These are phyloP conservation scores for Astrocystis sublimbata DNA, from an alignment of 495 filamentous ascomycete species.

Conservation along the genomic window DNA sequence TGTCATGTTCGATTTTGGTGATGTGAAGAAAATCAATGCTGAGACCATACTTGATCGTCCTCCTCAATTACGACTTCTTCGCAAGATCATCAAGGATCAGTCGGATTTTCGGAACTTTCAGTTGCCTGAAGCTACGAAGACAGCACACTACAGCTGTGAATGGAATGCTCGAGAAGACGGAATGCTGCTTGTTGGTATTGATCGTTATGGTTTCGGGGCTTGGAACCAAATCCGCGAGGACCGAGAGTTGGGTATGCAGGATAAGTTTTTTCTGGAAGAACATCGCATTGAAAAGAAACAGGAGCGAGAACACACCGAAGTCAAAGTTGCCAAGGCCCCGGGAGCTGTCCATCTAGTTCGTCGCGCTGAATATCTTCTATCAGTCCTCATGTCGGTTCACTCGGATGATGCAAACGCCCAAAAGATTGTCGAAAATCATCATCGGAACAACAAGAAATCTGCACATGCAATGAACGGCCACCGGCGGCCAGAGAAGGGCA, in stretches of 20 bases:
- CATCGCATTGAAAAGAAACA: conserved; percentile 97
- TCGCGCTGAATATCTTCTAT: conserved; percentile 89
- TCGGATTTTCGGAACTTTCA: conserved; percentile 75
- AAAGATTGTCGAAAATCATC: conserved; percentile 82
- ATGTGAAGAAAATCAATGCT: conserved; percentile 90
- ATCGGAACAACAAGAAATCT: conserved; percentile 76
- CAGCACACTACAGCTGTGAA: conserved; percentile 77
- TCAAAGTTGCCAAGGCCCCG: conserved; percentile 82
- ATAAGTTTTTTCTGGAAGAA: conserved; percentile 97
- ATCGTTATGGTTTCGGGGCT: conserved; percentile 88
- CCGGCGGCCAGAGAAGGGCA: conserved; percentile 50
- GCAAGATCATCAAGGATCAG: conserved; percentile 63
- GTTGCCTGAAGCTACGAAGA: conserved; percentile 86
- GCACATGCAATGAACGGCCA: conserved; percentile 48
- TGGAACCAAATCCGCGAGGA: conserved; percentile 95
- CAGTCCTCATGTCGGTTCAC: conserved; percentile 79
- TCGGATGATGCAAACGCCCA: conserved; percentile 71
- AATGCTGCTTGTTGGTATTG: conserved; percentile 94
- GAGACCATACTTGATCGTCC: conserved; percentile 90
- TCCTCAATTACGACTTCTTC: conserved; percentile 80
- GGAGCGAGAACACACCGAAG: conserved; percentile 75
- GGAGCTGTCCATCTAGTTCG: conserved; percentile 96
- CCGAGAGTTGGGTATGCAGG: conserved; percentile 76
- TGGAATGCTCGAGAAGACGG: conserved; percentile 95
- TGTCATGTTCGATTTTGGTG: conserved; percentile 87